A percentile compares a stretch with the other conserved stretches of the same genome.
These are phyloP conservation scores for Salix udensis DNA, from an alignment of 345 rosid genomes.

Conservation along the genomic window DNA sequence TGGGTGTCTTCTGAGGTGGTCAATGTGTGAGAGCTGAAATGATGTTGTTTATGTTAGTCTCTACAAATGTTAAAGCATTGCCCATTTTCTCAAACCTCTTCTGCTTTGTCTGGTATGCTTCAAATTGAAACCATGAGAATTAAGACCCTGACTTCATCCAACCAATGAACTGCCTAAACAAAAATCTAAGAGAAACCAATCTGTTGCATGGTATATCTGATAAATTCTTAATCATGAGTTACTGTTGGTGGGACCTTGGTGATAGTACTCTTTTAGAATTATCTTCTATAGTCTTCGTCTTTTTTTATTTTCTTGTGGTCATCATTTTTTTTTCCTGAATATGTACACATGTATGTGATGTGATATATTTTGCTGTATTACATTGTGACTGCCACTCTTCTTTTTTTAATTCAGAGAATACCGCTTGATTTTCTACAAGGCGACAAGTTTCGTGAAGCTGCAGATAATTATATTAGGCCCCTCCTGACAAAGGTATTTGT, in stretches of 20 bases:
- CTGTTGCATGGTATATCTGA: background rate
- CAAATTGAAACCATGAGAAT: background rate
- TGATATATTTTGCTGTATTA: background rate
- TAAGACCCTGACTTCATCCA: background rate
- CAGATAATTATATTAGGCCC: slow-evolving; percentile 71
- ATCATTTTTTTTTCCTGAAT: background rate
- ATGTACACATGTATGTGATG: background rate
- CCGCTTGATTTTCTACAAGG: slow-evolving; percentile 95
- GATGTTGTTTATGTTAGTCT: background rate
- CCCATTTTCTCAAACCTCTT: background rate
- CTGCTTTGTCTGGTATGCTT: background rate
- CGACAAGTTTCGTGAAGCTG: slow-evolving; percentile 75
- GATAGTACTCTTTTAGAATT: background rate
- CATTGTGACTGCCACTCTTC: background rate
- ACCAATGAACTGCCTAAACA: background rate
- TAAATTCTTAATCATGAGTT: background rate
- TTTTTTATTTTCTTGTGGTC: background rate
- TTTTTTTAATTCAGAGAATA: slow-evolving; percentile 57
- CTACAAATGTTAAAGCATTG: background rate
- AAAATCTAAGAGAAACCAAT: background rate
- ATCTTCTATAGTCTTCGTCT: background rate
- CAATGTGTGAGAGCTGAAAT: background rate
- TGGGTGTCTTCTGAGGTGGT: background rate
- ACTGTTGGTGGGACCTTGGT: background rate
- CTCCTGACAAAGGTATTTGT: slow-evolving; percentile 71